Base-by-base conservation (phyloP, 257 asterid species). In the Gentiana straminea region DNA sequence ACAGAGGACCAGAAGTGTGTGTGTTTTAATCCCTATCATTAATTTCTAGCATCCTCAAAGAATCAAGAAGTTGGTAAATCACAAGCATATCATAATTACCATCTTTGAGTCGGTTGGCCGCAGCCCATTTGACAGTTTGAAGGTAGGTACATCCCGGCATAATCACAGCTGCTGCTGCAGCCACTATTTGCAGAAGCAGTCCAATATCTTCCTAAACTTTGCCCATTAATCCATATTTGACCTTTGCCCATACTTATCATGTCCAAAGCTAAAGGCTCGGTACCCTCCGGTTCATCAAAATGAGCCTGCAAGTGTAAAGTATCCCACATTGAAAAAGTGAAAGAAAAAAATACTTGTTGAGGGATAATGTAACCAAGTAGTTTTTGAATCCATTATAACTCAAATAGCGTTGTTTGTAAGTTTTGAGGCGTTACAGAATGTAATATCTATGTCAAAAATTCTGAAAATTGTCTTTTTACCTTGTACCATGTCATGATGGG, bases 161-260 rank as follows among this genome's bases (percentile, higher is more conserved):
- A 83, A 72, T 72, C 77, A 62, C 92, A 86, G 34, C 10, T 51
- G 8, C 76, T 68, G 9, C 75, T 68, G 51, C 94, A 83, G 46
- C 55, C 64, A 10, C 94, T 88, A 32, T 79, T 81, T 48, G 90
- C 86, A 32, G 24, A 43, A 49, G 69, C 69, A 24, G 65, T 64
- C 94, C 94, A 86, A 62, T 79, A 81, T 69, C 94, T 60, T 33
- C 95, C 95, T 11, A 81, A 73, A 77, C 79, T 86, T 73, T 83
- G 82, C 13, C 94, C 95, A 46, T 86, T 86, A 78, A 83, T 77
- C 95, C 90, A 86, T 46, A 81, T 79, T 69, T 86, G 89, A 13
- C 93, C 95, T 64, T 86, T 86, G 10, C 87, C 81, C 95, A 86
- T 86, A 70, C 83, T 77, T 53, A 65, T 70, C 90, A 86, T 74